A percentile compares a stretch with the other conserved stretches of the same genome.
Conservation (phyloP, 139 green algal species). For the Auxenochlorella pyrenoidosa region DNA sequence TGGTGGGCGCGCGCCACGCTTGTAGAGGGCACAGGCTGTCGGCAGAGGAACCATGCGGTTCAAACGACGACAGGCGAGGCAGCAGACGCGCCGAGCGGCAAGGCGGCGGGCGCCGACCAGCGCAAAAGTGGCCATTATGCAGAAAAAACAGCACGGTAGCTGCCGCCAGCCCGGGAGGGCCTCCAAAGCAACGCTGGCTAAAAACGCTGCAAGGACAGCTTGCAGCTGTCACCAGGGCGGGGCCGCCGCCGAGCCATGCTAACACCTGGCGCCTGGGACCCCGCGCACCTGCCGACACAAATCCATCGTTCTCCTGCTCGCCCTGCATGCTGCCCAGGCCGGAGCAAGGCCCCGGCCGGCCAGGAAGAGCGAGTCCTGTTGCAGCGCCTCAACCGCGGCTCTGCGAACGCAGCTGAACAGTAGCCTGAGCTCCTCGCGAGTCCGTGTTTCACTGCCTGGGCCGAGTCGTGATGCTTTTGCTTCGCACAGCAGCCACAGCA, state of each 20-base stretch:
- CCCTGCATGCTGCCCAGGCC: not conserved
- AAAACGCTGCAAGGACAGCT: not conserved
- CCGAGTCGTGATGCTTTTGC: too few relatives aligned
- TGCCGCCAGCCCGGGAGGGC: not conserved
- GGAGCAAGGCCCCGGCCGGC: not conserved
- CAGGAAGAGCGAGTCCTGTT: not conserved
- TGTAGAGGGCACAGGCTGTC: too few relatives aligned
- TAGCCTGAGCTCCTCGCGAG: too few relatives aligned
- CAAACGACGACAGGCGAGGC: not conserved
- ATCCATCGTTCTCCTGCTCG: conserved; percentile 14
- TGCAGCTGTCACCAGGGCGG: not conserved
- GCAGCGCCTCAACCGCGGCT: not conserved
- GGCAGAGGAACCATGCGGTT: too few relatives aligned
- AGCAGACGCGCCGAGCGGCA: not conserved
- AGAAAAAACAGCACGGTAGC: too few relatives aligned
- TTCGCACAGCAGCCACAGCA: too few relatives aligned
- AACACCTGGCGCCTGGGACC: not conserved
- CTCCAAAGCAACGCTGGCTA: too few relatives aligned
- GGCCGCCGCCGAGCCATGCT: not conserved
- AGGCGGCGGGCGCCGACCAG: too few relatives aligned
- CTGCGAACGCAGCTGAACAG: not conserved
- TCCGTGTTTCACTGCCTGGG: too few relatives aligned
- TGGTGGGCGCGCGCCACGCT: too few relatives aligned
- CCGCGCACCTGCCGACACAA: conserved; percentile 9
- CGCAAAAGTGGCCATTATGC: too few relatives aligned